Conservation (phyloP, 1,284 basidiomycete species). For the Trichosporon inkin region DNA sequence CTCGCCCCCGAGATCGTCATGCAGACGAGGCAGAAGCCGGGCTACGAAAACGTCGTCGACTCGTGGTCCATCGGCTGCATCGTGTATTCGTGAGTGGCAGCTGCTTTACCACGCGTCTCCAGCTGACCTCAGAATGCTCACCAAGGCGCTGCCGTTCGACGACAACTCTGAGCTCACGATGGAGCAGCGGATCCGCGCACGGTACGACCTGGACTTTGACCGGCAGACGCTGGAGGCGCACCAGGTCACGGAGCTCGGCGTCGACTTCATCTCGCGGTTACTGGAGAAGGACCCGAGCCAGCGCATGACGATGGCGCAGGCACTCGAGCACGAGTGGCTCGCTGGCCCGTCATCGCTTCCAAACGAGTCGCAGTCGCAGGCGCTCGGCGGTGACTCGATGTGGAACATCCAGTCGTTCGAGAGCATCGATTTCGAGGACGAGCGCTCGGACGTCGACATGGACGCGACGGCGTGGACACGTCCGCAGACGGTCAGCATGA, state of each 20-base stretch:
- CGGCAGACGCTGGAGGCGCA: slow-evolving; percentile 55
- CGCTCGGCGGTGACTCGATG: slow-evolving; percentile 39
- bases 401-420: slow-evolving; percentile 44
- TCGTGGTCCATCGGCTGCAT: slow-evolving; percentile 93
- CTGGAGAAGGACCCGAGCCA: slow-evolving; percentile 56
- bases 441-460: slow-evolving; percentile 17
- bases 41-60: slow-evolving; percentile 78
- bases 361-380: slow-evolving; percentile 27
- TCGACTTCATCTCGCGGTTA: slow-evolving; percentile 55
- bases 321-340: slow-evolving; percentile 66
- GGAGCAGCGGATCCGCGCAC: slow-evolving; percentile 54
- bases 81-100: slow-evolving; percentile 78
- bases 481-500: slow-evolving; percentile 37
- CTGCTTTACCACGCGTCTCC: not conserved
- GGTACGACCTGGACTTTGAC: slow-evolving; percentile 62
- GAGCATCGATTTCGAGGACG: slow-evolving; percentile 14
- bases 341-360: slow-evolving; percentile 31
- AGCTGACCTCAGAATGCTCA: slow-evolving; percentile 45
- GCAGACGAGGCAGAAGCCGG: slow-evolving; percentile 58
- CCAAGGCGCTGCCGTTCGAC: slow-evolving; percentile 50
- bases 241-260: slow-evolving; percentile 35
- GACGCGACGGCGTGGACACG: slow-evolving; percentile 26
- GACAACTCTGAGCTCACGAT: slow-evolving; percentile 43
- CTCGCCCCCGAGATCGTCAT: slow-evolving; percentile 61
- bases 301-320: slow-evolving; percentile 60